Base-by-base conservation (phyloP, 768 basidiomycete species). In the Austroboletus eburneus region DNA sequence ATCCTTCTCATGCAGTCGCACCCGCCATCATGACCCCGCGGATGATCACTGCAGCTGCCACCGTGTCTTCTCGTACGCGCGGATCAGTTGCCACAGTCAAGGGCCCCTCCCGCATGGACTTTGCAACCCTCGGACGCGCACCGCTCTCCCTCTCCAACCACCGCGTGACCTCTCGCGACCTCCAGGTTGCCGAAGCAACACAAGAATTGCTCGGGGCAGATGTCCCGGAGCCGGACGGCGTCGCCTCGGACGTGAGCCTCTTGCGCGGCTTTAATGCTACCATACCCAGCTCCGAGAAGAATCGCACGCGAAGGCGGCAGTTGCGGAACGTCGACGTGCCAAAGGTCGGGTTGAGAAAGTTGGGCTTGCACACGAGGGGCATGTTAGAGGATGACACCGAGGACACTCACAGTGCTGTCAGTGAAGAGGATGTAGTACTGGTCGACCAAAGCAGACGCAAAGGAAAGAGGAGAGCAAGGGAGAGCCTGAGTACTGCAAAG, bases 191-290 rank as follows among this genome's bases (percentile, higher is more conserved):
- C 34, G 90, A 91, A 68, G 87, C 84, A 5, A 82, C 86, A 6
- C 82, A 86, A 21, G 87, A 90, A 61, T 69, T 92, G 9, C 77
- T 92, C 30, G 69, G 73, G 14, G 75, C 73, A 5, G 81, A 86
- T 25, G 77, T 92, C 2, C 89, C 89, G 3, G 87, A 90, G 55
- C 78, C 79, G 14, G 79, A 80, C 13, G 85, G 81, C 32, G 73
- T 85, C 24, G 84, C 85, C 5, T 75, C 77, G 14, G 78, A 81
- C 57, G 83, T 93, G 42, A 90, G 88, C 57, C 73, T 98, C 27
- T 70, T 96, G 34, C 81, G 86, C 37, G 95, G 95, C 0, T 98
- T 97, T 67, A 87, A 90, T 58, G 95, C 95, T 16, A 97, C 95
- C 2, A 87, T 96, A 35, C 95, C 95, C 12, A 88, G 87, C 60